Conservation (phyloP, 345 rosid species). For the Arabidopsis arenosa region DNA sequence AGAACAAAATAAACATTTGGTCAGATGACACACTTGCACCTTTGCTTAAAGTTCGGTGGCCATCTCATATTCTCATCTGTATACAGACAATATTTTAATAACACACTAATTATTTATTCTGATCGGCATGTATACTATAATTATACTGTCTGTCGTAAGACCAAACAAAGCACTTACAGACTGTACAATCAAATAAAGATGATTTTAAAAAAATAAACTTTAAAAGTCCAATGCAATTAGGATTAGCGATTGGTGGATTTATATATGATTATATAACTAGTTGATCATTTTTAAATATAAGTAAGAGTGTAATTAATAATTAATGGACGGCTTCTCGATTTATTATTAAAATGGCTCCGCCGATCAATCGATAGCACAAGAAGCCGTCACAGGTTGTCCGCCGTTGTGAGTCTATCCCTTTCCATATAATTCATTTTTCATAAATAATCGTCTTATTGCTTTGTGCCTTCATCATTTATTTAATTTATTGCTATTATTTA, state of each 20-base stretch:
- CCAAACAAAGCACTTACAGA: slow-evolving; percentile 39
- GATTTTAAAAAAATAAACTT: background rate
- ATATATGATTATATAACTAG: slow-evolving; percentile 25
- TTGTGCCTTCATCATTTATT: slow-evolving; percentile 2
- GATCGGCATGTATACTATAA: slow-evolving; percentile 19
- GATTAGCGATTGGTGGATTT: slow-evolving; percentile 34
- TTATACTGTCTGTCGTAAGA: slow-evolving; percentile 39
- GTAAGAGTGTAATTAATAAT: background rate
- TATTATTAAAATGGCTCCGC: slow-evolving; percentile 8
- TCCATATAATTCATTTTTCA: slow-evolving; percentile 11
- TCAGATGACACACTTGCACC: slow-evolving; percentile 29
- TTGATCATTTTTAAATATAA: background rate
- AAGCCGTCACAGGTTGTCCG: slow-evolving; percentile 41
- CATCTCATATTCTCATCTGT: slow-evolving; percentile 38
- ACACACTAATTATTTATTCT: background rate
- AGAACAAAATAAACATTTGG: background rate
- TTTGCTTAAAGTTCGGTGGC: slow-evolving; percentile 31
- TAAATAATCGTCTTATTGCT: background rate
- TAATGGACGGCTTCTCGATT: slow-evolving; percentile 31
- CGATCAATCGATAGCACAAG: slow-evolving; percentile 23
- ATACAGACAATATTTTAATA: slow-evolving; percentile 1
- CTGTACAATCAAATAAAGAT: slow-evolving; percentile 4
- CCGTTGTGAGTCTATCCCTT: slow-evolving; percentile 36
- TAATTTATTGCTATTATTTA: background rate
- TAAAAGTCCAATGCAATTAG: slow-evolving; percentile 40